A percentile compares a stretch with the other conserved stretches of the same genome.
These are phyloP conservation scores for Discostella stelligeroides DNA, from an alignment of 108 stramenopile species.

Conservation along the genomic window DNA sequence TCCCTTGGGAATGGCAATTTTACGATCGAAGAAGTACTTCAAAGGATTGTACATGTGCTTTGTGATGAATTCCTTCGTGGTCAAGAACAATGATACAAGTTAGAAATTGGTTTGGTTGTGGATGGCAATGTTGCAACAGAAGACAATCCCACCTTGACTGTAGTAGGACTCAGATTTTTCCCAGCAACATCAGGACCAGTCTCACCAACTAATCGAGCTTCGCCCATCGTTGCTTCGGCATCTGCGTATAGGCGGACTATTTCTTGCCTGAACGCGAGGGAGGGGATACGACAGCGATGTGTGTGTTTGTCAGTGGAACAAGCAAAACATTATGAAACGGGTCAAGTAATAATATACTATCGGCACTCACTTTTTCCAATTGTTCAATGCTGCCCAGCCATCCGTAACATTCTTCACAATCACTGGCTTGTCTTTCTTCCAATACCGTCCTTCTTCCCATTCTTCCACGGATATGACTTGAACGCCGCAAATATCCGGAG, in stretches of 20 bases:
- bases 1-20: slow-evolving; percentile 41
- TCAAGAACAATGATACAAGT: not conserved
- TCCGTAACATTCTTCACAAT: slow-evolving; percentile 46
- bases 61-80: slow-evolving; percentile 35
- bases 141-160: slow-evolving; percentile 23
- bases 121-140: not conserved
- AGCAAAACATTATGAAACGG: not conserved
- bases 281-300: not conserved
- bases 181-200: slow-evolving; percentile 41
- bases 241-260: slow-evolving; percentile 37
- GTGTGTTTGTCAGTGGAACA: not conserved
- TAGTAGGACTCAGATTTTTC: slow-evolving; percentile 35
- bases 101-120: not conserved
- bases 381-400: slow-evolving; percentile 37
- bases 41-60: slow-evolving; percentile 49
- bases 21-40: slow-evolving; percentile 56
- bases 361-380: slow-evolving; percentile 43
- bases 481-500: slow-evolving; percentile 32
- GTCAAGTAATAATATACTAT: not conserved
- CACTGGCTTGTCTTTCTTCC: slow-evolving; percentile 45
- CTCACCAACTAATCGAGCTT: slow-evolving; percentile 36
- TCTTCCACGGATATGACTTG: slow-evolving; percentile 34
- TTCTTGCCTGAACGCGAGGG: slow-evolving; percentile 35
- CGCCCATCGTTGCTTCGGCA: slow-evolving; percentile 49
- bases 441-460: slow-evolving; percentile 38